Percentiles rank a stretch among this genome's conserved stretches.
phyloP scores from a whole-genome alignment of 139 green algal species.

The Tetradesmus lagerheimii region DNA sequence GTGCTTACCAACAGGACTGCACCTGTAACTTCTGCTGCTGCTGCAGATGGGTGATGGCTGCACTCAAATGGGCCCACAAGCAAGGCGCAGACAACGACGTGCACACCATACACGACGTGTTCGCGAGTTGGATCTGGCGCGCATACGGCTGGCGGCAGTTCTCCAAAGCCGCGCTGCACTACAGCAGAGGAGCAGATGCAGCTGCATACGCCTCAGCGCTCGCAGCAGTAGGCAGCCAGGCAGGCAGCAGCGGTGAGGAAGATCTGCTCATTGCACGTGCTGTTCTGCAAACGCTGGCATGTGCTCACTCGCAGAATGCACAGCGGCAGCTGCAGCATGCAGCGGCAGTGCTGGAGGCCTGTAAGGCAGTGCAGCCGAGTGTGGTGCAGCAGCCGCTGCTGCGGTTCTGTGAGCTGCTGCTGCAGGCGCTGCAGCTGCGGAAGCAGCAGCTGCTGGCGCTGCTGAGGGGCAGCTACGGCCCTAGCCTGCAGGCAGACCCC shows the following conservation, averaged over 20 bases:
- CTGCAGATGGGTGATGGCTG: constrained; percentile 41
- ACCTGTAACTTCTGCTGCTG: not conserved
- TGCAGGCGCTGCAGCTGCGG: constrained; percentile 36
- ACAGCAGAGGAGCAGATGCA: constrained; percentile 47
- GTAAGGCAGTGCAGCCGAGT: not conserved
- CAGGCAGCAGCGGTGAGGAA: constrained; percentile 39
- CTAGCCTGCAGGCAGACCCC: constrained; percentile 1
- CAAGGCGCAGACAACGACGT: constrained; percentile 39
- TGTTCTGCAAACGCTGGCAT: constrained; percentile 57
- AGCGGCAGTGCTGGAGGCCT: constrained; percentile 34
- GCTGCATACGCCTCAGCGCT: constrained; percentile 44
- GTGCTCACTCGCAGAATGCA: constrained; percentile 16
- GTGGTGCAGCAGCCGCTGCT: constrained; percentile 15
- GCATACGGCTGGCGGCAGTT: constrained; percentile 50
- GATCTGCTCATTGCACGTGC: constrained; percentile 54
- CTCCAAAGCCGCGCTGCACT: constrained; percentile 49
- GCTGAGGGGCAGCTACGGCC: constrained; percentile 24
- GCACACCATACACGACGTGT: constrained; percentile 52
- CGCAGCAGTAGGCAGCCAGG: not conserved
- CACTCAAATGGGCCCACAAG: constrained; percentile 67
- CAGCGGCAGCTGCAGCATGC: constrained; percentile 42
- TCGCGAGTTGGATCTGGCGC: constrained; percentile 42
- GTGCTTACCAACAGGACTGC: no score
- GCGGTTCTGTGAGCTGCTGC: constrained; percentile 46
- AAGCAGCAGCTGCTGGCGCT: constrained; percentile 37